Base-by-base conservation (phyloP, 345 rosid genomes). In the Eucalyptus sideroxylon region DNA sequence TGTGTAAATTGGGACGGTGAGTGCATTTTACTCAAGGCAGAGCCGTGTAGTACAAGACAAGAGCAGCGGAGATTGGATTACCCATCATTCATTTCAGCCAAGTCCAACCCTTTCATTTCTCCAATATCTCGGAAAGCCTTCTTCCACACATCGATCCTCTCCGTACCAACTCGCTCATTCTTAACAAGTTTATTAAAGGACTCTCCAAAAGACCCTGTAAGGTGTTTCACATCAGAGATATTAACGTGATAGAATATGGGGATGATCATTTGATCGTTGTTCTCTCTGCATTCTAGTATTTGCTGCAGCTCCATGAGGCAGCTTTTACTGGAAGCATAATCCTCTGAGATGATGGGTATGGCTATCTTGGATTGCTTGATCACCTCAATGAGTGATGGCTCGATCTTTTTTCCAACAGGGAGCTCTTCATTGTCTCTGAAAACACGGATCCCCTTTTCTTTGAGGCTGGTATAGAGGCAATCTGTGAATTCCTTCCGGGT, bases 1-100 rank as follows among this genome's bases (percentile, higher is more conserved):
- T 3, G 13, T 16, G 44, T 31, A 34, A 0, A 34, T 17, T 16
- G 24, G 42, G 81, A 69, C 4, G 0, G 13, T 0, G 81, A 34
- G 42, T 34, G 42, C 42, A 31, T 69, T 67, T 16, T 17, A 0
- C 44, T 69, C 81, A 34, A 69, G 80, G 42, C 42, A 69, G 24
- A 72, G 77, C 24, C 1, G 2, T 65, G 23, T 14, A 42, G 2
- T 1, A 67, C 0, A 0, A 34, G 60, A 42, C 6, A 1, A 31
- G 23, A 67, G 80, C 40, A 69, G 81, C 81, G 0, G 81, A 69
- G 42, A 34, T 69, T 31, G 44, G 23, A 16, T 44, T 30, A 45
- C 44, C 53, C 86, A 10, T 65, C 23, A 30, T n/a, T 17, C 30
- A 34, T 69, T 69, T 24, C 21, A 21, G 31, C 23, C 62, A 17